Evolutionary conservation across 2,329 filamentous ascomycete species (phyloP).

Genomic region (Malbranchea zuffiana): DNA sequence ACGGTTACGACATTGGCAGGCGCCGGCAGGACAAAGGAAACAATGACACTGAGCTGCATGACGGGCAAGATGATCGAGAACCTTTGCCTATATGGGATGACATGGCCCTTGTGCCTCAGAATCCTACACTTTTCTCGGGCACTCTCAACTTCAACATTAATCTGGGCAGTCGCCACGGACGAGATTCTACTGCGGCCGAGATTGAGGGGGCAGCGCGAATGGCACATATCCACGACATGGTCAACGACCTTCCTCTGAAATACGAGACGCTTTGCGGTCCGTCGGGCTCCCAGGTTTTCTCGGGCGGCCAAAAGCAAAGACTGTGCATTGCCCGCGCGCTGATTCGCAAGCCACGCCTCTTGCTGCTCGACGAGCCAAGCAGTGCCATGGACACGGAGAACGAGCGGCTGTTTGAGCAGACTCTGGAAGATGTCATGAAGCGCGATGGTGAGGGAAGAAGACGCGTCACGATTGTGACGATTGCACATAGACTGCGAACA

Average conservation of each 20-base stretch:
- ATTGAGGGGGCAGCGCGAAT: slow-evolving; percentile 53
- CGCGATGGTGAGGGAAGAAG: no score
- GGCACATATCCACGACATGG: slow-evolving; percentile 51
- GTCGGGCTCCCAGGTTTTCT: slow-evolving; percentile 49
- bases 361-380: slow-evolving; percentile 48
- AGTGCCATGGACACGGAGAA: slow-evolving; percentile 51
- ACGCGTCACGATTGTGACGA: slow-evolving; percentile 56
- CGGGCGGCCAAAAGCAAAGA: slow-evolving; percentile 43
- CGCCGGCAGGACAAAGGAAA: slow-evolving; percentile 48
- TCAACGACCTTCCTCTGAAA: slow-evolving; percentile 38
- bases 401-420: slow-evolving; percentile 53
- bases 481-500: slow-evolving; percentile 63
- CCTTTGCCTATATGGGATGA: slow-evolving; percentile 57
- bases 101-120: slow-evolving; percentile 65
- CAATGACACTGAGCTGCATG: slow-evolving; percentile 53
- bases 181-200: slow-evolving; percentile 53
- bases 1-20: slow-evolving; percentile 60
- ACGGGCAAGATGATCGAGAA: slow-evolving; percentile 53
- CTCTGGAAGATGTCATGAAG: slow-evolving; percentile 48
- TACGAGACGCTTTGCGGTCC: slow-evolving; percentile 37
- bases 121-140: slow-evolving; percentile 68
- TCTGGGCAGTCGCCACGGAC: slow-evolving; percentile 45
- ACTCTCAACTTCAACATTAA: slow-evolving; percentile 63
- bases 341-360: slow-evolving; percentile 39
- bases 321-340: slow-evolving; percentile 43